Base-by-base conservation (phyloP, 345 rosid species). In the Aquilaria yunnanensis region DNA sequence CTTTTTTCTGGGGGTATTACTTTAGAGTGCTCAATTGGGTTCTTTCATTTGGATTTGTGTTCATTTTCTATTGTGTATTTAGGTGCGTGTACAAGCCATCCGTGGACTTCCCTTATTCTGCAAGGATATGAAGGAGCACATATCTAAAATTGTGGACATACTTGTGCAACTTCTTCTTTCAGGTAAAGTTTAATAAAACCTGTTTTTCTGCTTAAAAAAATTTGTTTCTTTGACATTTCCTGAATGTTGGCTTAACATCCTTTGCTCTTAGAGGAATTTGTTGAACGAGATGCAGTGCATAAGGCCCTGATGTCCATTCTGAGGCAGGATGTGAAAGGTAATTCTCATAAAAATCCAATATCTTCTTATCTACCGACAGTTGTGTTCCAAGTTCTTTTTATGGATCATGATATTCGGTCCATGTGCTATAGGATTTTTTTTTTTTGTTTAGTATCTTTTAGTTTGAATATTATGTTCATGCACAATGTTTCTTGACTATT, bases 61-160 rank as follows among this genome's bases (percentile, higher is more conserved):
- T 37, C 8, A 37, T 37, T 37, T 37, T 37, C 43, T 37, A 37
- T 37, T 37, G 7, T 9, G n/a, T 65, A 16, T 80, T 45, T 66
- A 95, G 99, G 97, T 91, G n/a, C 85, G 98, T 32, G 97, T 95
- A 72, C 99, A 91, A 78, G 99, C 97, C 6, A 91, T 95, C 50
- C 82, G 99, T 9, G 99, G 96, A 33, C 88, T 95, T 68, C 98
- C 98, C 0, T 76, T 95, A 29, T 91, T 95, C 70, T 95, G 98
- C 80, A 95, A 91, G 82, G 99, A 91, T 65, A 81, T 85, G 0
- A 96, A 96, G 0, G 92, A 89, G 56, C 65, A 78, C 68, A 70
- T 87, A 54, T 81, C 96, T 0, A 95, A 95, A 78, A 89, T 91
- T 48, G 84, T 95, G 34, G 89, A 91, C 73, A 82, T 95, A 78